Percentiles rank a stretch among this genome's conserved stretches.
These are phyloP conservation scores for Colletotrichum cordylinicola DNA, from an alignment of 2,329 filamentous ascomycete species.

Conservation along the genomic window DNA sequence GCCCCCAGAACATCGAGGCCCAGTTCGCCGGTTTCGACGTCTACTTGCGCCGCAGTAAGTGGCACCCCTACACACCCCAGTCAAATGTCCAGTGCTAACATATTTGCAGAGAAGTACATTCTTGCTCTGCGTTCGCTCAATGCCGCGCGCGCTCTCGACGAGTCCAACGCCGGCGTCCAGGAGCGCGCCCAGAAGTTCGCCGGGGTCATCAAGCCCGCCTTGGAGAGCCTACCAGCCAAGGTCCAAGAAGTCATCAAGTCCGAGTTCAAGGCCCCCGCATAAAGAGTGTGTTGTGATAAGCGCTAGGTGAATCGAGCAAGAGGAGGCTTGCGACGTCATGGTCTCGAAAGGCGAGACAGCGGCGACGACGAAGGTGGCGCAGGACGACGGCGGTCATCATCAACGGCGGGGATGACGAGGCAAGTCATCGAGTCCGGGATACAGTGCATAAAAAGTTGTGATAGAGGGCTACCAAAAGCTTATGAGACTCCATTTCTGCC, in stretches of 20 bases:
- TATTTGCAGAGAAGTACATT: slow-evolving; percentile 75
- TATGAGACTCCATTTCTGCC: slow-evolving; percentile 10
- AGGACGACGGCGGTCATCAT: background rate
- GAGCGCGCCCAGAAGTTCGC: slow-evolving; percentile 77
- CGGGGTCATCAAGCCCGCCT: slow-evolving; percentile 60
- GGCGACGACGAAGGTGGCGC: background rate
- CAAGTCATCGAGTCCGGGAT: background rate
- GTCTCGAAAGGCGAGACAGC: background rate
- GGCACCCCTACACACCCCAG: background rate
- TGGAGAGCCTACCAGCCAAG: slow-evolving; percentile 67
- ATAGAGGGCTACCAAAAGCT: slow-evolving; percentile 20
- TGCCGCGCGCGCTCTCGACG: slow-evolving; percentile 72
- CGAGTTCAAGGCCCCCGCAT: slow-evolving; percentile 56
- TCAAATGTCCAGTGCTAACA: slow-evolving; percentile 29
- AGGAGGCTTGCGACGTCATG: background rate
- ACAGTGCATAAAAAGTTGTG: slow-evolving; percentile 19
- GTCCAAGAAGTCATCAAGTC: slow-evolving; percentile 73
- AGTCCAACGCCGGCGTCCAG: slow-evolving; percentile 74
- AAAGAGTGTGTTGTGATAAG: background rate
- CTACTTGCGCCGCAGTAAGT: slow-evolving; percentile 81
- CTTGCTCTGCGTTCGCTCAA: slow-evolving; percentile 87
- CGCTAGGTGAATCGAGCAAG: background rate
- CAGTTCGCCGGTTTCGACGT: slow-evolving; percentile 92
- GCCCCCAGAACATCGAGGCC: slow-evolving; percentile 78
- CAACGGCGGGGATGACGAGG: slow-evolving; percentile 56